These are phyloP conservation scores for Pseudopithomyces maydicus DNA, from an alignment of 2,329 filamentous ascomycete genomes.

Conservation along the genomic window DNA sequence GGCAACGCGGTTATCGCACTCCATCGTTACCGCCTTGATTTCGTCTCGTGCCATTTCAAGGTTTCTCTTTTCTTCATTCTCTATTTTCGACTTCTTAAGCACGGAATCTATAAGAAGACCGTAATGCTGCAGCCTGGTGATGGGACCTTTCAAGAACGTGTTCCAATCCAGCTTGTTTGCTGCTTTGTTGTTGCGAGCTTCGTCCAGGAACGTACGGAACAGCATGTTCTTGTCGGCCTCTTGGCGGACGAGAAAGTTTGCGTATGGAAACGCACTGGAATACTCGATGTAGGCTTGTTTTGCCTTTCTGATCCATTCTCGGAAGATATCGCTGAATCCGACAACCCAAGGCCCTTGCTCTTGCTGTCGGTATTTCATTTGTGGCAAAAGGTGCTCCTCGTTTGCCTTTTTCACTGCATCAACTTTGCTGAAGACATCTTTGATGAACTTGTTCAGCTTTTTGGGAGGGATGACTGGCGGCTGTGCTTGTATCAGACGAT, in stretches of 20 bases:
- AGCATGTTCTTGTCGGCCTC: conserved; percentile 84
- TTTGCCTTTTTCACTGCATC: conserved; percentile 89
- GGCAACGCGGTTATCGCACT: conserved; percentile 90
- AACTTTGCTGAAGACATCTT: conserved; percentile 86
- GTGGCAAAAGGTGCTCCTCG: conserved; percentile 87
- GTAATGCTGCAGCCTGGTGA: conserved; percentile 91
- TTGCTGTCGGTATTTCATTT: conserved; percentile 94
- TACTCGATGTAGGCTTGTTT: conserved; percentile 89
- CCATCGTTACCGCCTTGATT: conserved; percentile 84
- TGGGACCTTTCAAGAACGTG: conserved; percentile 89
- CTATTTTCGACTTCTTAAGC: conserved; percentile 78
- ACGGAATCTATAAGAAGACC: conserved; percentile 82
- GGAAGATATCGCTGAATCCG: conserved; percentile 95
- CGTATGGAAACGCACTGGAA: conserved; percentile 82
- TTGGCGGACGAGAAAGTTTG: conserved; percentile 79
- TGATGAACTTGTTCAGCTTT: conserved; percentile 78
- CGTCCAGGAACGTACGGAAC: conserved; percentile 84
- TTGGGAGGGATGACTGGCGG: conserved; percentile 82
- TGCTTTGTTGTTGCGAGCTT: conserved; percentile 75
- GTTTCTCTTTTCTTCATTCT: conserved; percentile 89
- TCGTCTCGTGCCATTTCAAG: conserved; percentile 85
- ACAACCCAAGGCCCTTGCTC: conserved; percentile 94
- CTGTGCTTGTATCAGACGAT: conserved; percentile 73
- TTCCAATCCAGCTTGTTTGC: conserved; percentile 90
- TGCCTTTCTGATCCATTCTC: conserved; percentile 97